Evolutionary conservation across 2,329 filamentous ascomycete genomes (phyloP), one percentile per base, ranked within the genome.

Genomic region (Fusarium nurragi): DNA sequence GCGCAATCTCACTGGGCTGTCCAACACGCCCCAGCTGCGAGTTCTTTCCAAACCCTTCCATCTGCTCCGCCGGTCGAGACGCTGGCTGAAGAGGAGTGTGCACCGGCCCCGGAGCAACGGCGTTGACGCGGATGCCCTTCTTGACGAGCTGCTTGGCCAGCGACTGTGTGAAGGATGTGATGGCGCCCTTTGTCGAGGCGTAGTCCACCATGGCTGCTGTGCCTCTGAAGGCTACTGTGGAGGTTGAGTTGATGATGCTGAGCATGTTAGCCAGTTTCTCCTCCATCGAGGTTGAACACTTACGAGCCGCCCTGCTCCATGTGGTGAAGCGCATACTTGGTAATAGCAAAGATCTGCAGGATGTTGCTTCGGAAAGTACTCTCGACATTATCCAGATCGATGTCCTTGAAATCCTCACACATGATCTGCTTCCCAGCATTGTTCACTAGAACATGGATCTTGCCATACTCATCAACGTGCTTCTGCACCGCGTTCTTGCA

Each of bases 391-490:
- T 83, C 79, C 1, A 88, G 77, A 68, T 86, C 79, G 25, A 85
- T 86, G 2, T 87, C 78, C 30, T 77, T 75, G 19, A 87, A 80
- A 28, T 86, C 79, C 7, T 80, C 72, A 71, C 80, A 85, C 74
- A 83, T 81, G 32, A 82, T 78, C 72, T 88, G 84, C 72, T 84
- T 85, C 0, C 80, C 82, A 4, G 84, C 86, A 70, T 88, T 88
- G 73, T 88, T 88, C 58, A 88, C 82, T 4, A 88, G 76, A 8
- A 87, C 78, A 53, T 83, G 73, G 21, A 87, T 72, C 22, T 68
- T 75, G 23, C 79, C 78, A 56, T 76, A 81, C 45, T 79, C 78
- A 28, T 84, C 77, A 11, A 88, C 76, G 67, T 88, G 85, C 57
- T 82, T 75, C 9, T 86, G 78, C 3, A 88, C 79, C 3, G 81